Conservation (phyloP, 768 basidiomycete genomes). For the Lenzites betulinus region DNA sequence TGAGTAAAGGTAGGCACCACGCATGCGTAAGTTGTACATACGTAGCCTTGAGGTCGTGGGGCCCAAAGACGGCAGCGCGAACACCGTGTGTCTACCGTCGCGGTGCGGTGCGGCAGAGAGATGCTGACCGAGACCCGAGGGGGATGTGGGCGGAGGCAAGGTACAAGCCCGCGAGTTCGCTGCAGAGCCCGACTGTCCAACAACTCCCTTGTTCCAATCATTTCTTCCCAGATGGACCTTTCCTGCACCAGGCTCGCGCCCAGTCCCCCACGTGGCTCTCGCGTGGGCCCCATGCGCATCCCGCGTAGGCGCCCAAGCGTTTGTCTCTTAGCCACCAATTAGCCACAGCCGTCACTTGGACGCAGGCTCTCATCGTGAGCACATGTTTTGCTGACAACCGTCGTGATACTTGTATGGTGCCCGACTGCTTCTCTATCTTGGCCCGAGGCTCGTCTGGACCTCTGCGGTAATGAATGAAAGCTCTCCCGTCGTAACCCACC, state of each 20-base stretch:
- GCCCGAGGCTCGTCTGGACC: not conserved
- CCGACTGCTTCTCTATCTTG: not conserved
- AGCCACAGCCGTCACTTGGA: not conserved
- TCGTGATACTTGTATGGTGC: not conserved
- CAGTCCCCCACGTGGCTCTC: not conserved
- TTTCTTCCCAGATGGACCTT: too few relatives aligned
- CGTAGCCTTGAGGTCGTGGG: not conserved
- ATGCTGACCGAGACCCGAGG: not conserved
- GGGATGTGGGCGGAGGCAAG: not conserved
- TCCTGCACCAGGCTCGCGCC: constrained; percentile 10
- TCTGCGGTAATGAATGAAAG: not conserved
- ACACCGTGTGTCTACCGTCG: not conserved
- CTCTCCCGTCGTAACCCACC: not conserved
- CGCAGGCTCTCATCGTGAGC: not conserved
- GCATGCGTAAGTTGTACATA: constrained; percentile 5
- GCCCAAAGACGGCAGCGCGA: not conserved
- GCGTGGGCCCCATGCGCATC: not conserved
- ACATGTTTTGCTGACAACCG: not conserved
- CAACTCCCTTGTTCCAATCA: constrained; percentile 1
- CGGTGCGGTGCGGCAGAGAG: not conserved
- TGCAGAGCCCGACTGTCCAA: not conserved
- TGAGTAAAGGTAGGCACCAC: constrained; percentile 1
- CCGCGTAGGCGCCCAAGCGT: too few relatives aligned
- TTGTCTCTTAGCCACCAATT: not conserved
- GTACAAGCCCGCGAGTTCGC: not conserved